These are phyloP conservation scores for Xerocomellus amylosporus DNA, from an alignment of 768 basidiomycete genomes.

Conservation along the genomic window DNA sequence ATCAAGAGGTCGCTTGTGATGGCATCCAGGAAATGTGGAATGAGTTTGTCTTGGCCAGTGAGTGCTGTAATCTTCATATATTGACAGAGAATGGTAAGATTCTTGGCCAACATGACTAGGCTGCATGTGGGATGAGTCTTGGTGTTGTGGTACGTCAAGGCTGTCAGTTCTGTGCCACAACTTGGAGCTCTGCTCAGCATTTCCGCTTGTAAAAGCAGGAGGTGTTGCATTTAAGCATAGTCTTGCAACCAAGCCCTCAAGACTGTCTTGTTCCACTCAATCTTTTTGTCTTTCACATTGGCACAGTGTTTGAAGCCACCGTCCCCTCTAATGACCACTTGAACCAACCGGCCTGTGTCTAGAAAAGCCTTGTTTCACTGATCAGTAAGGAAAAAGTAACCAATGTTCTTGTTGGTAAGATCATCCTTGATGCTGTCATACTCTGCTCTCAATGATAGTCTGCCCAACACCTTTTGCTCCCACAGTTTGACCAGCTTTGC, in stretches of 20 bases:
- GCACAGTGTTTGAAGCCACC: background rate
- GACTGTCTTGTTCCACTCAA: background rate
- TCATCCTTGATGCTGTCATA: background rate
- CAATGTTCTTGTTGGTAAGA: background rate
- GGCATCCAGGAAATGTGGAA: too few species aligned
- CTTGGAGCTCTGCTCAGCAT: background rate
- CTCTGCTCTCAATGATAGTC: background rate
- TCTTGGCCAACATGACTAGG: background rate
- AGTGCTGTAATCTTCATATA: too few species aligned
- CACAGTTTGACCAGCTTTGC: background rate
- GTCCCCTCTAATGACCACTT: background rate
- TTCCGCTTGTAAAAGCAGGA: background rate
- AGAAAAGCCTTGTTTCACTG: background rate
- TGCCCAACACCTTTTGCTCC: background rate
- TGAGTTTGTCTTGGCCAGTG: too few species aligned
- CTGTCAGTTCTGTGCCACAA: background rate
- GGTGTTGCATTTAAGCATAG: background rate
- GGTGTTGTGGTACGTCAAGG: background rate
- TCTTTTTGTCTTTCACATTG: background rate
- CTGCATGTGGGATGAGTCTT: background rate
- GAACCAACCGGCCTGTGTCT: background rate
- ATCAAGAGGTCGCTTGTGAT: too few species aligned
- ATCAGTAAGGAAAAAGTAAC: background rate
- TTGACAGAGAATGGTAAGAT: background rate
- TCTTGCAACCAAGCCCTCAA: background rate